A percentile compares a stretch with the other conserved stretches of the same genome.
Conservation (phyloP, 768 basidiomycete genomes). For the Leccinum subgranulosum region DNA sequence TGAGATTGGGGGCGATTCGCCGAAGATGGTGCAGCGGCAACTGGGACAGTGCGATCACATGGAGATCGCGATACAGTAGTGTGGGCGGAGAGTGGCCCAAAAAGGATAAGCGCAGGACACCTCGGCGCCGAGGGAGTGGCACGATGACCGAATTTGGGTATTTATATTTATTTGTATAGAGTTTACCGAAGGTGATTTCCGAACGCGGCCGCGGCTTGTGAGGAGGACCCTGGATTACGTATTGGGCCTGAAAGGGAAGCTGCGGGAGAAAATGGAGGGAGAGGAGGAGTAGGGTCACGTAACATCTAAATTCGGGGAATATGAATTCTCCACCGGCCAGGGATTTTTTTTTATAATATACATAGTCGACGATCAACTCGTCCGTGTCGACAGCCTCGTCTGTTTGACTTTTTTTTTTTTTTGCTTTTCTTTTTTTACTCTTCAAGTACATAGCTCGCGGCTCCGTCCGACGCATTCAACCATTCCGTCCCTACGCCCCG, state of each 20-base stretch:
- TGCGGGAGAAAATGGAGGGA: constrained; percentile 32
- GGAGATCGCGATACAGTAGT: constrained; percentile 30
- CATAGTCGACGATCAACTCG: constrained; percentile 33
- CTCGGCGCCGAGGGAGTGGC: constrained; percentile 44
- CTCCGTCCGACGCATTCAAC: constrained; percentile 29
- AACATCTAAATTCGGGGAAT: constrained; percentile 34
- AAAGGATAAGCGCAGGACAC: constrained; percentile 28
- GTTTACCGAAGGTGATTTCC: constrained; percentile 39
- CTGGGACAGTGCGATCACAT: constrained; percentile 30
- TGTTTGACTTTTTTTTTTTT: constrained; percentile 26
- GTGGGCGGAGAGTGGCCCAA: constrained; percentile 31
- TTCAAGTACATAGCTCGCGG: constrained; percentile 32
- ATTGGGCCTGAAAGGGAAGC: constrained; percentile 23
- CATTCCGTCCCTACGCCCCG: constrained; percentile 40
- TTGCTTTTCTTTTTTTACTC: constrained; percentile 29
- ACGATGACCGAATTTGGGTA: constrained; percentile 21
- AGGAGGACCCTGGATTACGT: constrained; percentile 35
- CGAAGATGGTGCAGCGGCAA: constrained; percentile 34
- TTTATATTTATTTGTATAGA: constrained; percentile 22
- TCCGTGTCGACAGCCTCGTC: constrained; percentile 26
- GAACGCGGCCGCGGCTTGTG: constrained; percentile 37
- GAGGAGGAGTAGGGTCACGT: constrained; percentile 30
- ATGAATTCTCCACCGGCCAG: constrained; percentile 39
- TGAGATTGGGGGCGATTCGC: constrained; percentile 31
- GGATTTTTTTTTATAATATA: constrained; percentile 35